phyloP scores from a whole-genome alignment of 2,329 filamentous ascomycete genomes.

The Aspergillus ruber region DNA sequence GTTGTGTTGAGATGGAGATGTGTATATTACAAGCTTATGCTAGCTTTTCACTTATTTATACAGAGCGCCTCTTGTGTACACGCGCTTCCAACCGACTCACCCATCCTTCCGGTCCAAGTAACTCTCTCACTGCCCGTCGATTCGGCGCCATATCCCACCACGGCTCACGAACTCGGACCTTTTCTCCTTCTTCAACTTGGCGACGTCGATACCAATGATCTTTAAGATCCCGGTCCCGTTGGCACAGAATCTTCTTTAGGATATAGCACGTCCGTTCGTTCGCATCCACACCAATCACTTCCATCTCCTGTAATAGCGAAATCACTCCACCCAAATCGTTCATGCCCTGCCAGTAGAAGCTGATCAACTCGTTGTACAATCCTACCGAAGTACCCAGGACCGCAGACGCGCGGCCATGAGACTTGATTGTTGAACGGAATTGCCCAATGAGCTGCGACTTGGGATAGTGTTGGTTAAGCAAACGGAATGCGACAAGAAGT shows the following conservation, averaged over 20 bases:
- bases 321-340: constrained; percentile 36
- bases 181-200: neutral
- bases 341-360: constrained; percentile 37
- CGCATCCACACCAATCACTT: constrained; percentile 34
- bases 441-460: constrained; percentile 34
- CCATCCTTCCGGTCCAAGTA: constrained; percentile 22
- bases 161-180: constrained; percentile 6
- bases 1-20: neutral
- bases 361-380: constrained; percentile 41
- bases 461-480: constrained; percentile 35
- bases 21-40: neutral
- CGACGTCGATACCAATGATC: constrained; percentile 6
- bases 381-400: constrained; percentile 36
- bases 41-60: constrained; percentile 1
- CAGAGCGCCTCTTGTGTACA: constrained; percentile 4
- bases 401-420: constrained; percentile 35
- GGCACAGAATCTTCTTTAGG: constrained; percentile 23
- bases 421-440: constrained; percentile 35
- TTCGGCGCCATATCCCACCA: constrained; percentile 31
- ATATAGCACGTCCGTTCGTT: constrained; percentile 27
- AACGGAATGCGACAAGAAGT: constrained; percentile 34
- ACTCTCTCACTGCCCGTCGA: constrained; percentile 20
- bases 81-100: constrained; percentile 14
- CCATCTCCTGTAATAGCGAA: constrained; percentile 38
- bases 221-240: constrained; percentile 18